Evolutionary conservation across 495 filamentous ascomycete genomes (phyloP).

Genomic region (Hyaloscypha finlandica): DNA sequence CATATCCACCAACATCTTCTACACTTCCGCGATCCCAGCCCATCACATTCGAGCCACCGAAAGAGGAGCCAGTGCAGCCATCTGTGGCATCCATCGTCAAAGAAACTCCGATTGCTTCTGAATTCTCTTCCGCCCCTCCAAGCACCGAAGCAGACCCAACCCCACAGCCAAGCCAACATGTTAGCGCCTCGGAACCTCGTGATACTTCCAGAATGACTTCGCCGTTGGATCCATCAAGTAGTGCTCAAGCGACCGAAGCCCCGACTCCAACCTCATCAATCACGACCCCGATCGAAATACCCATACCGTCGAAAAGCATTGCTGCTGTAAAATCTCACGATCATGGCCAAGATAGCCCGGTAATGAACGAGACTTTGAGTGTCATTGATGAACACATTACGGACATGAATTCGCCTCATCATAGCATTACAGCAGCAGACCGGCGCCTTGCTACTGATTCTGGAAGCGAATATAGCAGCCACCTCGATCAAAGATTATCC

Average conservation of each 20-base stretch:
- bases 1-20: constrained; percentile 27
- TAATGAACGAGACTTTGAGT: constrained; percentile 94
- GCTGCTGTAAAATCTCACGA: constrained; percentile 23
- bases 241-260: constrained; percentile 31
- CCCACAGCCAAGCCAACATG: constrained; percentile 51
- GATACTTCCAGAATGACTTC: constrained; percentile 18
- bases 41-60: constrained; percentile 36
- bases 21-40: constrained; percentile 28
- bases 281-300: constrained; percentile 11
- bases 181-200: constrained; percentile 40
- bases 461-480: constrained; percentile 85
- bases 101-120: constrained; percentile 5
- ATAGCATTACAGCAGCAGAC: constrained; percentile 54
- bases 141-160: constrained; percentile 38
- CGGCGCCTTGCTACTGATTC: constrained; percentile 71
- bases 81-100: neutral
- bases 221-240: constrained; percentile 15
- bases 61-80: constrained; percentile 29
- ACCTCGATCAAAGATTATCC: constrained; percentile 73
- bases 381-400: constrained; percentile 99
- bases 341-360: constrained; percentile 63
- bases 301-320: constrained; percentile 23
- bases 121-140: constrained; percentile 6
- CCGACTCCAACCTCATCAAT: constrained; percentile 31
- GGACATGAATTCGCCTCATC: constrained; percentile 76